These are phyloP conservation scores for Aspergillus leporis DNA, from an alignment of 495 filamentous ascomycete genomes.

Conservation along the genomic window DNA sequence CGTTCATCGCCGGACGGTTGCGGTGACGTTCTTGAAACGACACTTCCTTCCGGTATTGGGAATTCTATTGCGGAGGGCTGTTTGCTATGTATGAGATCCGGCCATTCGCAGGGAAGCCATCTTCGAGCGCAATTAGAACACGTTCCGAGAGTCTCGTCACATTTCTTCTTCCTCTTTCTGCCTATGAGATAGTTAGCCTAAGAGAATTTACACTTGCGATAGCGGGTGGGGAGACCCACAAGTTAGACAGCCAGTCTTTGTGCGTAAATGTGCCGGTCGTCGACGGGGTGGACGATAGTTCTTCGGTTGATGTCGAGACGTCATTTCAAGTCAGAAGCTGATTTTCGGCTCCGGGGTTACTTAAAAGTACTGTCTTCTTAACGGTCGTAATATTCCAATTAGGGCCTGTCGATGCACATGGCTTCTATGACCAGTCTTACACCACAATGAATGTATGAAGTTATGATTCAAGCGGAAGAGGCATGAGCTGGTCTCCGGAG, in stretches of 20 bases:
- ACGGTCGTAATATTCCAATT: background rate
- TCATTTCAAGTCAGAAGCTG: background rate
- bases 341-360: no score
- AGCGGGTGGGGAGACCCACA: conserved; percentile 14
- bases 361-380: no score
- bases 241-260: conserved; percentile 26
- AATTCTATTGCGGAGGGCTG: background rate
- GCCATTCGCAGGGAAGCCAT: conserved; percentile 12
- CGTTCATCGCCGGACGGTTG: background rate
- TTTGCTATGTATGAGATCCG: conserved; percentile 8
- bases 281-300: conserved; percentile 22
- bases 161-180: conserved; percentile 28
- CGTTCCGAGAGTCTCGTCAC: conserved; percentile 18
- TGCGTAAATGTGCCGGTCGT: conserved; percentile 25
- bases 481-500: background rate
- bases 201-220: background rate
- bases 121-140: conserved; percentile 22
- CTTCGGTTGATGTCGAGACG: background rate
- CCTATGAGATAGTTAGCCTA: conserved; percentile 7
- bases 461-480: background rate
- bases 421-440: no score
- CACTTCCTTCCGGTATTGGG: background rate
- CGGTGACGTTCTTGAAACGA: background rate
- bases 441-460: background rate
- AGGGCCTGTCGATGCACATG: no score